Evolutionary conservation across 202 grass and related monocot species (phyloP).

Genomic region (Panicum hallii): DNA sequence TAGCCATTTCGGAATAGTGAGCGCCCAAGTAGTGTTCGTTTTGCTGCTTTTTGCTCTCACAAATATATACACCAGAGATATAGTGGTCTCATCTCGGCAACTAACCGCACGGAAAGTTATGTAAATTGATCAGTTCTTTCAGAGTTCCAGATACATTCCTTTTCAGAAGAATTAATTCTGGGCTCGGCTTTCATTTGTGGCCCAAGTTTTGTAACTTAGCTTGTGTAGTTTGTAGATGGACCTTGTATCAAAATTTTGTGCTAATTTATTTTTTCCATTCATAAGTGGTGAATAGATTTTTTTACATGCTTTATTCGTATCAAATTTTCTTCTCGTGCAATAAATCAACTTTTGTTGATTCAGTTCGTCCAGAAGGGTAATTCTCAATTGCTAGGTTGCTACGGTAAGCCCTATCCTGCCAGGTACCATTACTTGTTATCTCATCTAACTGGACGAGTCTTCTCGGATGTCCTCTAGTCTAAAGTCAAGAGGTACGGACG

Average conservation of each 20-base stretch:
- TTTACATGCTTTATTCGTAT: neutral
- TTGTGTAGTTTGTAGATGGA: slow-evolving; percentile 10
- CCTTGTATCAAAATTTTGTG: slow-evolving; percentile 35
- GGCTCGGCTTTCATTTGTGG: neutral
- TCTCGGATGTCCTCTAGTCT: too few relatives aligned
- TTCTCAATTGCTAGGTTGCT: neutral
- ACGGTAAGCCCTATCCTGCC: neutral
- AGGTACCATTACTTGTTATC: neutral
- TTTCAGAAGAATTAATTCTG: neutral
- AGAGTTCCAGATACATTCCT: neutral
- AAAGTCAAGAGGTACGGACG: too few relatives aligned
- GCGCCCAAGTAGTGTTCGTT: slow-evolving; percentile 93
- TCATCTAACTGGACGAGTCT: too few relatives aligned
- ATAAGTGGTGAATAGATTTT: neutral
- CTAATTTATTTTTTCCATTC: slow-evolving; percentile 32
- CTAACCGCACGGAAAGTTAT: slow-evolving; percentile 62
- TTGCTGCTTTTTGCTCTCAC: slow-evolving; percentile 94
- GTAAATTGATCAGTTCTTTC: slow-evolving; percentile 42
- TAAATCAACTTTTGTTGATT: neutral
- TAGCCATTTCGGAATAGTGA: slow-evolving; percentile 94
- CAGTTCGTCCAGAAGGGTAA: neutral
- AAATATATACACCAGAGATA: slow-evolving; percentile 92
- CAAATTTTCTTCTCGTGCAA: neutral
- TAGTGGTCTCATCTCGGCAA: slow-evolving; percentile 59
- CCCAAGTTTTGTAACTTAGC: slow-evolving; percentile 42